These are phyloP conservation scores for Thielaviopsis ethacetica DNA, from an alignment of 2,329 filamentous ascomycete genomes.

Conservation along the genomic window DNA sequence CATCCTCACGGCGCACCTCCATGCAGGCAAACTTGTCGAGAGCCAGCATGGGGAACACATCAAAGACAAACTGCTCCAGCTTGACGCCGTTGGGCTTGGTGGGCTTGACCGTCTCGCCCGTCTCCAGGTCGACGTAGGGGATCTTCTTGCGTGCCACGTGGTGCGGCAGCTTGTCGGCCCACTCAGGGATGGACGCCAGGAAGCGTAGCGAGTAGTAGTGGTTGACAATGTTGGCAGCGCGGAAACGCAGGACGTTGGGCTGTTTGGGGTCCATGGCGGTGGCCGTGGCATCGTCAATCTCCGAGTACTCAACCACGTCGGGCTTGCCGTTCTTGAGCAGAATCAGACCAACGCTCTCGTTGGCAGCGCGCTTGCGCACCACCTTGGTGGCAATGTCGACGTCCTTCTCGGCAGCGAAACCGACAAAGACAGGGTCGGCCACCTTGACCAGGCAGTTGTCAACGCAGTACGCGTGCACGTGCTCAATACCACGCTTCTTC, in stretches of 20 bases:
- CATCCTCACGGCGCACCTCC: constrained; percentile 91
- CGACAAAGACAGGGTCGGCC: constrained; percentile 90
- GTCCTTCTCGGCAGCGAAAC: constrained; percentile 72
- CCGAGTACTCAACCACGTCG: constrained; percentile 96
- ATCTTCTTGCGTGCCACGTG: constrained; percentile 99
- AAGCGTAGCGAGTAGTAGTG: constrained; percentile 97
- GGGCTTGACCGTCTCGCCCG: constrained; percentile 70
- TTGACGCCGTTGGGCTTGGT: constrained; percentile 96
- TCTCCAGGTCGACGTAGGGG: constrained; percentile 60
- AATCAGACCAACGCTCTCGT: constrained; percentile 89
- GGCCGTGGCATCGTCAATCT: constrained; percentile 80
- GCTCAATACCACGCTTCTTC: constrained; percentile 73
- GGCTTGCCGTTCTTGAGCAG: constrained; percentile 89
- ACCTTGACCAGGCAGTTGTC: constrained; percentile 99
- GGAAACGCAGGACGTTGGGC: constrained; percentile 74
- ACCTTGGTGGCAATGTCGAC: constrained; percentile 98
- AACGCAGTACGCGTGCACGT: constrained; percentile 95
- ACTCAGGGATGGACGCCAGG: constrained; percentile 76
- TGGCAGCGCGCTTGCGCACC: constrained; percentile 94
- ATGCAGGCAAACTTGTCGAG: constrained; percentile 87
- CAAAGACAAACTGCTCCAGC: constrained; percentile 72
- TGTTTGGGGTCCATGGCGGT: constrained; percentile 77
- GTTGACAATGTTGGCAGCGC: constrained; percentile 98
- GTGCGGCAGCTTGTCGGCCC: constrained; percentile 75
- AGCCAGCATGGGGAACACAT: constrained; percentile 75